Percentiles rank a stretch among this genome's conserved stretches.
Evolutionary conservation across 257 asterid genomes (phyloP).

Genomic region (Jacaranda copaia): DNA sequence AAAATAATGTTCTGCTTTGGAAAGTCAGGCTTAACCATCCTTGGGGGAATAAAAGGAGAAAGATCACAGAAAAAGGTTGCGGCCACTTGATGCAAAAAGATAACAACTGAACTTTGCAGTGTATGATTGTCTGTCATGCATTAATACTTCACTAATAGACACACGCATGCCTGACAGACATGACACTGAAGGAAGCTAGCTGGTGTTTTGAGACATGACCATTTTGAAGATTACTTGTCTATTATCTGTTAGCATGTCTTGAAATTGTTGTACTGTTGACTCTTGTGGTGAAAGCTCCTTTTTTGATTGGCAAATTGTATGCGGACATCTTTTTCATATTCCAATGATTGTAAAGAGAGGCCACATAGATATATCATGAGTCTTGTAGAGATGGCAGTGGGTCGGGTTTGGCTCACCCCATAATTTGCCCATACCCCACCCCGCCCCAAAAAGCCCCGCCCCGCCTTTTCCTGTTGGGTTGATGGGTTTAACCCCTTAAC

Average conservation of each 20-base stretch:
- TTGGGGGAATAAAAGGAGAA: not conserved
- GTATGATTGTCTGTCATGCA: not conserved
- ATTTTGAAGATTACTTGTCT: not conserved
- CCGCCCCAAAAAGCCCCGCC: no score
- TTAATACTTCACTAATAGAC: not conserved
- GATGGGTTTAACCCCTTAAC: no score
- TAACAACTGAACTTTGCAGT: not conserved
- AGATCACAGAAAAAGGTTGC: no score
- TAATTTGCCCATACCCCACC: no score
- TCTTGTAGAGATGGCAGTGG: not conserved
- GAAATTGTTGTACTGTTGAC: slow-evolving; percentile 9
- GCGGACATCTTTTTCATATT: slow-evolving; percentile 3
- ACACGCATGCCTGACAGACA: not conserved
- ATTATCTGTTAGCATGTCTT: slow-evolving; percentile 19
- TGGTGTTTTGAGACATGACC: not conserved
- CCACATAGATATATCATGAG: not conserved
- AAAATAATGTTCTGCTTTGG: not conserved
- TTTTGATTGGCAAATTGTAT: slow-evolving; percentile 4
- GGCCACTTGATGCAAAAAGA: not conserved
- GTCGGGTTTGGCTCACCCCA: no score
- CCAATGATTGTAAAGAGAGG: not conserved
- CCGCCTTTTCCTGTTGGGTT: no score
- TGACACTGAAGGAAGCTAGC: not conserved
- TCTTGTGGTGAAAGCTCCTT: slow-evolving; percentile 23
- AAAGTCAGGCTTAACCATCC: not conserved